Evolutionary conservation across 2,329 filamentous ascomycete genomes (phyloP).

Genomic region (Metarhizium robertsii): DNA sequence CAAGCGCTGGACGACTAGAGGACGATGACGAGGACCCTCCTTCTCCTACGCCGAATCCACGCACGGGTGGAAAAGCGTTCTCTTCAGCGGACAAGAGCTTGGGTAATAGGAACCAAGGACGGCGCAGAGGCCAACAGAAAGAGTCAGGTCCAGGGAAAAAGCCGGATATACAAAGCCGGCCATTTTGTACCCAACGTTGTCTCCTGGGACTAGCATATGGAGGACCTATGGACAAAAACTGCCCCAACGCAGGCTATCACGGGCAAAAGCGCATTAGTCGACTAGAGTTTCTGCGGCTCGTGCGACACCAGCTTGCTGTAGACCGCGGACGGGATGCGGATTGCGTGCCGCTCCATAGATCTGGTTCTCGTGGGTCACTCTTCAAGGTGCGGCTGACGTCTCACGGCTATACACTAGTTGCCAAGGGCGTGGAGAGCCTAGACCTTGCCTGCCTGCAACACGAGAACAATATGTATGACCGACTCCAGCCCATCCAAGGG

Average conservation of each 20-base stretch:
- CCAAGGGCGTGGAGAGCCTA: conserved; percentile 25
- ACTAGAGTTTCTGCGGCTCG: conserved; percentile 16
- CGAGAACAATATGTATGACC: conserved; percentile 22
- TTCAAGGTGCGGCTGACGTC: conserved; percentile 27
- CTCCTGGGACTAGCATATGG: conserved; percentile 3
- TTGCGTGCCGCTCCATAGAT: conserved; percentile 18
- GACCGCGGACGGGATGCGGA: conserved; percentile 22
- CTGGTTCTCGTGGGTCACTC: conserved; percentile 20
- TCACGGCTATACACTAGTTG: conserved; percentile 28
- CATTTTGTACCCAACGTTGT: conserved; percentile 5
- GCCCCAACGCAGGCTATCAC: conserved; percentile 12
- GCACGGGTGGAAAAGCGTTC: neutral
- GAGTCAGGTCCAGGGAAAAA: neutral
- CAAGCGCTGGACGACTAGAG: neutral
- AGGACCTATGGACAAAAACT: neutral
- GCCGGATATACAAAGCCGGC: neutral
- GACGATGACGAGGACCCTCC: neutral
- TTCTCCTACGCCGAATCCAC: conserved; percentile 1
- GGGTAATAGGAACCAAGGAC: neutral
- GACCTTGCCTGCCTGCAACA: conserved; percentile 15
- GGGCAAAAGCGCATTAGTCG: conserved; percentile 13
- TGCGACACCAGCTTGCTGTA: conserved; percentile 17
- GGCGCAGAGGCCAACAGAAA: neutral
- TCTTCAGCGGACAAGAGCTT: neutral
- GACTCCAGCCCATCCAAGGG: conserved; percentile 21